Evolutionary conservation across 2,329 filamentous ascomycete species (phyloP).

Genomic region (Drechslerella coelobrocha): DNA sequence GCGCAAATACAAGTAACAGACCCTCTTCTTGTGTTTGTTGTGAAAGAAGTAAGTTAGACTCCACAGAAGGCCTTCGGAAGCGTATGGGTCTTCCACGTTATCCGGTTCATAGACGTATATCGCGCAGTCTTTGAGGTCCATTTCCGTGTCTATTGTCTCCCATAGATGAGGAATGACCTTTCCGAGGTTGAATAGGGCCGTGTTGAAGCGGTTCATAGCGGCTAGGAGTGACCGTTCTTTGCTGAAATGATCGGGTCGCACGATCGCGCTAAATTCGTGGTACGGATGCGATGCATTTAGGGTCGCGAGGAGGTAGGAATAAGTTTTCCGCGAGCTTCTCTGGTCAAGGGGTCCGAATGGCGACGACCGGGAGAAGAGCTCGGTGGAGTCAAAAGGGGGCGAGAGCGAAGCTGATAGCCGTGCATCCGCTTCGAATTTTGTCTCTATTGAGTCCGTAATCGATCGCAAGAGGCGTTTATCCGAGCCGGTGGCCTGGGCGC

Average conservation of each 20-base stretch:
- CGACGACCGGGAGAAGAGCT: conserved; percentile 63
- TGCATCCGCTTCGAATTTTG: conserved; percentile 86
- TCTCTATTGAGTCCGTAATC: conserved; percentile 89
- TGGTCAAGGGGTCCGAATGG: conserved; percentile 89
- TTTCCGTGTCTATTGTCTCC: conserved; percentile 90
- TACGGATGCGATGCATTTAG: conserved; percentile 94
- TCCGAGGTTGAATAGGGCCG: conserved; percentile 79
- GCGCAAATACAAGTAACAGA: conserved; percentile 90
- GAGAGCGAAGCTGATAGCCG: conserved; percentile 86
- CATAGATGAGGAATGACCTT: conserved; percentile 76
- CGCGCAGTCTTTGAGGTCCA: conserved; percentile 86
- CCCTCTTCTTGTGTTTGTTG: conserved; percentile 87
- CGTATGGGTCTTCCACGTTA: conserved; percentile 76
- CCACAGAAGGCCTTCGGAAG: conserved; percentile 93
- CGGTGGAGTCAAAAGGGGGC: conserved; percentile 76
- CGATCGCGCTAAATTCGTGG: conserved; percentile 94
- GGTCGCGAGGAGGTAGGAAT: conserved; percentile 94
- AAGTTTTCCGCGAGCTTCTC: conserved; percentile 85
- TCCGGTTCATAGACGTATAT: conserved; percentile 89
- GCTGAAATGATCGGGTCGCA: conserved; percentile 88
- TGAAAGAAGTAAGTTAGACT: conserved; percentile 97
- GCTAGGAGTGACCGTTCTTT: conserved; percentile 78
- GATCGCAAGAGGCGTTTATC: conserved; percentile 98
- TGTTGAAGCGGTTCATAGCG: conserved; percentile 87
- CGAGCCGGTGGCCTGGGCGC: conserved; percentile 73